Conservation (phyloP, 768 basidiomycete species). For the Leccinum longicurvipes region DNA sequence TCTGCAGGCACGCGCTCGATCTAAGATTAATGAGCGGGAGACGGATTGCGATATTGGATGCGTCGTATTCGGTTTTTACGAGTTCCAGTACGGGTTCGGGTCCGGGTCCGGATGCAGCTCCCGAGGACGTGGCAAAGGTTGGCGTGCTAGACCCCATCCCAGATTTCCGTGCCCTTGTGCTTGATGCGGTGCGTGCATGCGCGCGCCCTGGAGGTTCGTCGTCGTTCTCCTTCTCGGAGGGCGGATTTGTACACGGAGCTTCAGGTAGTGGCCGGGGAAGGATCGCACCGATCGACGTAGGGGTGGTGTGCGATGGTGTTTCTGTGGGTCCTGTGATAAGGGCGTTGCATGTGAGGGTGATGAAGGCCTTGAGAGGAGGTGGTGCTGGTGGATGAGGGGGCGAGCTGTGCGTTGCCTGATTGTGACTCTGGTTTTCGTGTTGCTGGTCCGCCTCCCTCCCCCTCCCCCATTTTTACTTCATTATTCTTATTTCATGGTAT, state of each 20-base stretch:
- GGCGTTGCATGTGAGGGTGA: constrained; percentile 49
- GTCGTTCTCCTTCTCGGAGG: not conserved
- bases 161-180: constrained; percentile 48
- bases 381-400: constrained; percentile 9
- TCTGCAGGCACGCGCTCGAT: constrained; percentile 68
- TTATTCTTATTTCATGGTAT: not conserved
- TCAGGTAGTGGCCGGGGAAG: constrained; percentile 19
- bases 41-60: constrained; percentile 72
- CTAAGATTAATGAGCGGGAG: constrained; percentile 68
- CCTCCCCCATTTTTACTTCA: not conserved
- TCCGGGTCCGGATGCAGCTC: not conserved
- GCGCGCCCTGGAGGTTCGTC: not conserved
- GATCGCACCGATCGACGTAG: constrained; percentile 57
- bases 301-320: constrained; percentile 55
- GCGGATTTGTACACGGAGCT: constrained; percentile 6
- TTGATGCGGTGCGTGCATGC: constrained; percentile 43
- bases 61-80: constrained; percentile 55
- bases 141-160: constrained; percentile 58
- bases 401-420: not conserved
- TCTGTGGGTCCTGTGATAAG: constrained; percentile 46
- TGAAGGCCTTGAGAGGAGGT: constrained; percentile 23
- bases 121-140: constrained; percentile 16
- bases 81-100: not conserved
- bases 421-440: not conserved
- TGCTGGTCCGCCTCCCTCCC: not conserved